Conservation (phyloP, 2,329 filamentous ascomycete species). For the Microascus cirrosus region DNA sequence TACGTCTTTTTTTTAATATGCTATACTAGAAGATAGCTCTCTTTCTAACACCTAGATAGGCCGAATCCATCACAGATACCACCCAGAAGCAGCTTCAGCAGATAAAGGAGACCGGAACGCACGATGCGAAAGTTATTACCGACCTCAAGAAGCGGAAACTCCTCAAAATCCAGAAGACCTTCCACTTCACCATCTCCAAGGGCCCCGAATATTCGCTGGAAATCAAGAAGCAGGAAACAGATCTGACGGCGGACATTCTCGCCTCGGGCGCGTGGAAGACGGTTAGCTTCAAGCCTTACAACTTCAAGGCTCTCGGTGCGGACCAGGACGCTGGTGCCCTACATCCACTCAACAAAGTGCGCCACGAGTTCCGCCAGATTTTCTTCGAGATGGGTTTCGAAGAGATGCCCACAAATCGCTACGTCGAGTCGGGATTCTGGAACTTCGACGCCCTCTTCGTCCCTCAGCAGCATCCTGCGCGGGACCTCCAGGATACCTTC, state of each 20-base stretch:
- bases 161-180: slow-evolving; percentile 70
- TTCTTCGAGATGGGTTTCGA: slow-evolving; percentile 99
- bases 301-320: slow-evolving; percentile 61
- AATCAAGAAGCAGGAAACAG: slow-evolving; percentile 86
- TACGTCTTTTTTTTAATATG: background rate
- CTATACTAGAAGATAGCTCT: background rate
- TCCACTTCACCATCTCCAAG: slow-evolving; percentile 75
- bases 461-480: slow-evolving; percentile 92
- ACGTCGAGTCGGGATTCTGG: slow-evolving; percentile 96
- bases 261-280: slow-evolving; percentile 83
- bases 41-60: slow-evolving; percentile 21
- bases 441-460: slow-evolving; percentile 97
- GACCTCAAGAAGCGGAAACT: slow-evolving; percentile 92
- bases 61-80: slow-evolving; percentile 67
- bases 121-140: slow-evolving; percentile 65
- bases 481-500: slow-evolving; percentile 96
- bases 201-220: slow-evolving; percentile 81
- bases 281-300: slow-evolving; percentile 69
- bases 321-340: slow-evolving; percentile 50
- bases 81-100: slow-evolving; percentile 65
- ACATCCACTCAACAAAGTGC: slow-evolving; percentile 82
- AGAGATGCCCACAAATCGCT: slow-evolving; percentile 93
- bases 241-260: slow-evolving; percentile 90
- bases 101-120: slow-evolving; percentile 58
- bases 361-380: slow-evolving; percentile 90